Conservation (phyloP, 306 rosid genomes). For the Trichosanthes cucumerina region DNA sequence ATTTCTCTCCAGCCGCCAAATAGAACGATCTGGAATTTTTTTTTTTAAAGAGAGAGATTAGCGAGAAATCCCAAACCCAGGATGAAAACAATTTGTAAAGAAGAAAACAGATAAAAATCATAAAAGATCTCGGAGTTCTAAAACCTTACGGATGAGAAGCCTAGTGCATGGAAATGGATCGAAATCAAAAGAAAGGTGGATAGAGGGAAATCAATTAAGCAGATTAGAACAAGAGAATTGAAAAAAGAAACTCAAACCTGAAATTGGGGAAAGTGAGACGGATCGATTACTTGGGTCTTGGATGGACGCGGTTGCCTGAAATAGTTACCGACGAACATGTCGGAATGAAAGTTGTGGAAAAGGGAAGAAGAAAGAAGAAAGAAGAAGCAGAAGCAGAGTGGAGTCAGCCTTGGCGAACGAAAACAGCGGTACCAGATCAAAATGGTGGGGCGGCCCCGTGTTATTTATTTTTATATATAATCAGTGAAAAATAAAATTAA, state of each 20-base stretch:
- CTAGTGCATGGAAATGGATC: not conserved
- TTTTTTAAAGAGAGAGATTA: not conserved
- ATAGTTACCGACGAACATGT: not conserved
- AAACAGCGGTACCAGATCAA: slow-evolving; percentile 9
- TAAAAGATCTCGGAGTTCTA: not conserved
- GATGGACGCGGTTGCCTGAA: not conserved
- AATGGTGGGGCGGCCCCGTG: not conserved
- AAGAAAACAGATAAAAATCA: not conserved
- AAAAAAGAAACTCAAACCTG: not conserved
- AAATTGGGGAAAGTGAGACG: slow-evolving; percentile 1
- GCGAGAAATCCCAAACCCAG: not conserved
- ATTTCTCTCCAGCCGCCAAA: not conserved
- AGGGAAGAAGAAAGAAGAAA: not conserved
- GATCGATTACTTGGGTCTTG: not conserved
- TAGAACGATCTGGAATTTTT: not conserved
- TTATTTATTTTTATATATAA: not conserved
- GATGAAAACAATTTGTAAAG: not conserved
- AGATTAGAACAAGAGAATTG: not conserved
- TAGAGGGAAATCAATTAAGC: not conserved
- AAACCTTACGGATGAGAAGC: not conserved
- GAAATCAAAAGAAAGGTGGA: not conserved
- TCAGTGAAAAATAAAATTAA: not conserved
- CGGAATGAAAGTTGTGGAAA: not conserved
- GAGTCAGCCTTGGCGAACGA: slow-evolving; percentile 3
- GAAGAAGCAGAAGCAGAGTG: not conserved